Base-by-base conservation (phyloP, 352 stramenopile genomes). In the Pythium volutum region DNA sequence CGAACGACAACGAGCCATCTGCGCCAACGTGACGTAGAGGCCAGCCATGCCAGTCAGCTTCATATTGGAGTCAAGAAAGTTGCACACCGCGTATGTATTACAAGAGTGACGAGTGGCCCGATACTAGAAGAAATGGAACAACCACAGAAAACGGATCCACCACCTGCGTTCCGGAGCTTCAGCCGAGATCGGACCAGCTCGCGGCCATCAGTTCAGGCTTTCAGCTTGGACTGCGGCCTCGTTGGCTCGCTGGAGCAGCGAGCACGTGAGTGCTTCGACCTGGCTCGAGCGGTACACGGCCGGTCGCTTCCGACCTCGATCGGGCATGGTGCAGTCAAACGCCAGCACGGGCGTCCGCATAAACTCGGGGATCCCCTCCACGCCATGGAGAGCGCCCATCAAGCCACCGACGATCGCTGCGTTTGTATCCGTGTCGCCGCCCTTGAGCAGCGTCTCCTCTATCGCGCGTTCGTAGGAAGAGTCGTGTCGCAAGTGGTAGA, bases 401-500 rank as follows among this genome's bases (percentile, higher is more conserved):
- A 87, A 26, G 0, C 71, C 73, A 7, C 77, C 77, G 12, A 84
- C 73, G 45, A 87, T 87, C 15, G 73, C 77, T 8, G 77, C 77
- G 59, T 87, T 87, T 26, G 77, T 87, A 47, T 87, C 77, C 10
- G 77, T 87, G 36, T 87, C 77, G 2, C 75, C 77, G 20, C 69
- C 77, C 34, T 83, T 81, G 14, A 81, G 60, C 47, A 87, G 63
- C 52, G 77, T 84, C 22, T 75, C 57, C 14, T 71, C 55, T 42
- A 87, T 83, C 11, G 71, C 77, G 4, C 67, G 50, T 31, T 84
- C 74, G 48, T 83, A 87, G 16, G 58, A 50, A 16, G 69, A 59
- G 27, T 76, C 73, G 29, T 65, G 26, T 0, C 75, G 71, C 29
- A 87, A 57, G 47, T 81, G 81, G 52, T 87, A 47, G 20, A 80